These are phyloP conservation scores for Prunus mira DNA, from an alignment of 306 rosid genomes.

Conservation along the genomic window DNA sequence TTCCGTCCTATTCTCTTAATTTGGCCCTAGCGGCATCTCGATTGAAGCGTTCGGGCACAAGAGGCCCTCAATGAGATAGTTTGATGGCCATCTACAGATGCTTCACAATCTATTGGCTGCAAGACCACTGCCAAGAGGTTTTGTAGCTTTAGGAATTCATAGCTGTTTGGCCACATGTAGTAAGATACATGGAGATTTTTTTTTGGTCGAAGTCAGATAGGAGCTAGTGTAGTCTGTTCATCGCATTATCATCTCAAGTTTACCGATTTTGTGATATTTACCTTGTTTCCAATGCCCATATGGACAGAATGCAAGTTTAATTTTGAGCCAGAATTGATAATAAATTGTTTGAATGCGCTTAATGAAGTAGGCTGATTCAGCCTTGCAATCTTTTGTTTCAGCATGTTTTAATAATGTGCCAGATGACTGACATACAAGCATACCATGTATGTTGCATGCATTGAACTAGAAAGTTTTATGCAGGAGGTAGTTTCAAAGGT, in stretches of 20 bases:
- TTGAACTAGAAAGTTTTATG: not conserved
- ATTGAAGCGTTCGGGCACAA: not conserved
- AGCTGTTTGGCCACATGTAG: conserved; percentile 5
- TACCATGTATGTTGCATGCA: not conserved
- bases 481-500: too few relatives aligned
- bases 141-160: conserved; percentile 8
- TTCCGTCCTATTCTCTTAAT: conserved; percentile 22
- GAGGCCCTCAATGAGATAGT: conserved; percentile 41
- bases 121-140: conserved; percentile 13
- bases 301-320: conserved; percentile 1
- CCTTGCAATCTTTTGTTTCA: not conserved
- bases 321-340: not conserved
- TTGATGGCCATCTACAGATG: conserved; percentile 14
- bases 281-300: not conserved
- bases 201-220: not conserved
- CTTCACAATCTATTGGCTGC: conserved; percentile 17
- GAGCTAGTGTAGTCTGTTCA: conserved; percentile 9
- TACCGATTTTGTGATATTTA: not conserved
- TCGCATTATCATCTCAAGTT: not conserved
- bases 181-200: conserved; percentile 1
- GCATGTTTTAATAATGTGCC: not conserved
- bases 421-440: not conserved
- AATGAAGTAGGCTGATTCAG: not conserved
- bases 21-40: conserved; percentile 21
- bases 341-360: not conserved